phyloP scores from a whole-genome alignment of 768 basidiomycete species.

The Gymnopilus junonius region DNA sequence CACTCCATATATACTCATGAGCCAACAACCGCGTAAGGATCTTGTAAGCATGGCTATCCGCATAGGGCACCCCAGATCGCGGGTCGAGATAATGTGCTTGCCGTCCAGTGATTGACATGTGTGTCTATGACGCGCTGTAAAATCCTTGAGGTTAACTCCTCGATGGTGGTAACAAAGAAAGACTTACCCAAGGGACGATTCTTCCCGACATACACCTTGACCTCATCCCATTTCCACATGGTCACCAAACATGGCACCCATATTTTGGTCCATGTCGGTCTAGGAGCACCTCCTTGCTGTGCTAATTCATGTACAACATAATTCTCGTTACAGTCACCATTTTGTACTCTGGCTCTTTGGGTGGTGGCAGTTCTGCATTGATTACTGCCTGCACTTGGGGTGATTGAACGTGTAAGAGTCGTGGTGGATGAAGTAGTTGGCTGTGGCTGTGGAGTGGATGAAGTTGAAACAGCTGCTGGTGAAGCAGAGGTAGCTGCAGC shows the following conservation, averaged over 20 bases:
- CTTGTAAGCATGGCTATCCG: constrained; percentile 67
- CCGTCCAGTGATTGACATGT: constrained; percentile 79
- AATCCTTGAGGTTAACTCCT: background rate
- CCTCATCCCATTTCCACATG: constrained; percentile 81
- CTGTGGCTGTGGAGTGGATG: background rate
- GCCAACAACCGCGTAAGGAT: constrained; percentile 62
- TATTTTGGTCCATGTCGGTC: constrained; percentile 74
- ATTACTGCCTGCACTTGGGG: background rate
- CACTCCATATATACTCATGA: constrained; percentile 75
- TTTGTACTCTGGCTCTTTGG: constrained; percentile 36
- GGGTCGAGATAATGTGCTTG: constrained; percentile 84
- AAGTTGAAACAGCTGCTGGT: background rate
- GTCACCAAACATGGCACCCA: constrained; percentile 84
- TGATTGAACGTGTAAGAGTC: constrained; percentile 6
- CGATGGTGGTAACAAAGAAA: background rate
- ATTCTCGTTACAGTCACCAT: constrained; percentile 60
- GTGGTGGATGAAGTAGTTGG: background rate
- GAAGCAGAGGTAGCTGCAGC: background rate
- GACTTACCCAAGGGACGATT: constrained; percentile 64
- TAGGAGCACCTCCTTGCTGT: constrained; percentile 47
- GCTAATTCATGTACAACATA: constrained; percentile 72
- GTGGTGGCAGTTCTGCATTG: constrained; percentile 5
- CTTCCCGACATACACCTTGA: constrained; percentile 67
- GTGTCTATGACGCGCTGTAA: constrained; percentile 64
- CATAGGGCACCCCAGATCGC: constrained; percentile 77